phyloP scores from a whole-genome alignment of 176 grass and related monocot species.

The Hordeum marinum region DNA sequence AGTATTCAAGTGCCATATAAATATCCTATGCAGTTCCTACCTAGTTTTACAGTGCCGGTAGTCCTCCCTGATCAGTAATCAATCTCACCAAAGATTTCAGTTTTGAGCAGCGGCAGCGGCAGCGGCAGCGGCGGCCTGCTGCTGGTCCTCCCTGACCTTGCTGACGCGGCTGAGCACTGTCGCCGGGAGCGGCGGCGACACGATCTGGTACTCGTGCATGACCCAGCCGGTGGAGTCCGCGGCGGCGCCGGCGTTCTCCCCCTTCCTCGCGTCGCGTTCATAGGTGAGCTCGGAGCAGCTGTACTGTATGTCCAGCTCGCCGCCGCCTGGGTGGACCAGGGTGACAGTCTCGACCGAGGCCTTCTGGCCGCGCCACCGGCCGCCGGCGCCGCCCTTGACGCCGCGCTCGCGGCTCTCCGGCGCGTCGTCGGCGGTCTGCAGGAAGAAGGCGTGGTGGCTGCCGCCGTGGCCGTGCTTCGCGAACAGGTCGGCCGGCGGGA shows the following conservation, averaged over 20 bases:
- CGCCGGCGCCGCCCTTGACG: neutral
- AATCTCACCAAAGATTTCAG: neutral
- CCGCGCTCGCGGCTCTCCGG: neutral
- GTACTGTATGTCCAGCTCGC: neutral
- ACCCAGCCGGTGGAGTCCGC: neutral
- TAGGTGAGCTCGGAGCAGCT: neutral
- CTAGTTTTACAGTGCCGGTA: neutral
- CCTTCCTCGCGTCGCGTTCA: accelerated
- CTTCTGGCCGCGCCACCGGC: slow-evolving; percentile 9
- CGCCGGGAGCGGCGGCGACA: neutral
- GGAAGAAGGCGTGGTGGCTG: slow-evolving; percentile 24
- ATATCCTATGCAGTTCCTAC: neutral
- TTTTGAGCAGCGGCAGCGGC: neutral
- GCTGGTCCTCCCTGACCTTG: neutral
- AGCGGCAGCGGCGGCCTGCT: neutral
- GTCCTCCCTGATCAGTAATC: neutral
- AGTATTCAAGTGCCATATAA: neutral
- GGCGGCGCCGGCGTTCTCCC: neutral
- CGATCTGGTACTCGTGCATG: slow-evolving; percentile 14
- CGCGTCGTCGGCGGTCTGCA: neutral
- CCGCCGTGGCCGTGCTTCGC: neutral
- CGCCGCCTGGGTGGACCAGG: neutral
- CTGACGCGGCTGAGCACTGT: neutral
- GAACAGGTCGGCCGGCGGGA: slow-evolving; percentile 17
- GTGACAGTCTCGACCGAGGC: neutral